Evolutionary conservation across 2,329 filamentous ascomycete genomes (phyloP).

Genomic region (Ophiostoma sp.): DNA sequence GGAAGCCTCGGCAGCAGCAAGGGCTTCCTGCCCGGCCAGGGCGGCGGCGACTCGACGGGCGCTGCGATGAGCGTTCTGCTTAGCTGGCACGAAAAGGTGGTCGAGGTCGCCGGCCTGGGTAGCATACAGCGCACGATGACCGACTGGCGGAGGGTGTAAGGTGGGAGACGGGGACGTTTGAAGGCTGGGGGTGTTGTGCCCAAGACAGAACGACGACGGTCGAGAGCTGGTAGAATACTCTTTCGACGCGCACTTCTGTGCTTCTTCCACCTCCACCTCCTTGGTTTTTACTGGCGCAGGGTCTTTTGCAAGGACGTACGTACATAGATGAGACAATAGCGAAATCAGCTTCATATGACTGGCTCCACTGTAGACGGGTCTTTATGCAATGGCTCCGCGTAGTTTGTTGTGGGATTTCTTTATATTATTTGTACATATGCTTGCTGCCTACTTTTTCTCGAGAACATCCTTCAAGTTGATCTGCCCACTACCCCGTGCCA

Average conservation of each 20-base stretch:
- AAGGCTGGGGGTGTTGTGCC: not conserved
- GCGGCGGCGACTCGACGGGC: conserved; percentile 66
- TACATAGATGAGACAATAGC: conserved; percentile 10
- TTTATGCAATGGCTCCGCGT: not conserved
- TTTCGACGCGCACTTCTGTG: not conserved
- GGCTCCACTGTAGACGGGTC: not conserved
- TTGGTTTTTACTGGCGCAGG: not conserved
- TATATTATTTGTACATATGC: not conserved
- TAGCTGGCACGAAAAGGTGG: conserved; percentile 98
- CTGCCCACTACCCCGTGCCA: conserved; percentile 80
- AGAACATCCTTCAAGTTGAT: conserved; percentile 84
- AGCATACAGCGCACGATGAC: conserved; percentile 95
- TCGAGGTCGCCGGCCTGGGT: conserved; percentile 87
- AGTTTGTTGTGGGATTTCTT: not conserved
- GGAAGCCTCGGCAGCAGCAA: conserved; percentile 36
- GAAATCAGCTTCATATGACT: not conserved
- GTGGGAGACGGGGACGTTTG: not conserved
- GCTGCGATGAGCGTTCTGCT: conserved; percentile 94
- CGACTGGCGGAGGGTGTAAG: conserved; percentile 87
- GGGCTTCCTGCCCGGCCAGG: conserved; percentile 44
- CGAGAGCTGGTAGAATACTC: not conserved
- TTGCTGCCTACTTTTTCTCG: conserved; percentile 44
- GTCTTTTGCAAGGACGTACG: not conserved
- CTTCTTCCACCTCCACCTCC: not conserved
- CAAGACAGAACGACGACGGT: too few species aligned